These are phyloP conservation scores for Rhizophagus clarus DNA, from an alignment of 192 early-diverging fungal genomes.

Conservation along the genomic window DNA sequence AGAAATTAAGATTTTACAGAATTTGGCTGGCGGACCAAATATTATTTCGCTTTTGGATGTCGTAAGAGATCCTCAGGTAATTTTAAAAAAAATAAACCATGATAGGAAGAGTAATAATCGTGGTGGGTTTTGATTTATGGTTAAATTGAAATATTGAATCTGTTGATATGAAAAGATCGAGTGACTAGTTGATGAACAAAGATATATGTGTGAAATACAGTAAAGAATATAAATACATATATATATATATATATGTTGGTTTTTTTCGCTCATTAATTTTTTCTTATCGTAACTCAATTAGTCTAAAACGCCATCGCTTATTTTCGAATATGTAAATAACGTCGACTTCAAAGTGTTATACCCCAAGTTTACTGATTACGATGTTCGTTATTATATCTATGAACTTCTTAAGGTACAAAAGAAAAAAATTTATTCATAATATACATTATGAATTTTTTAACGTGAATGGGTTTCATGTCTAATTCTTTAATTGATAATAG, in stretches of 20 bases:
- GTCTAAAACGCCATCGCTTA: conserved; percentile 95
- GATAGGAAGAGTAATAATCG: neutral
- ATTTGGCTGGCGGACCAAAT: conserved; percentile 92
- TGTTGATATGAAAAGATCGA: neutral
- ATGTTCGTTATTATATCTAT: conserved; percentile 96
- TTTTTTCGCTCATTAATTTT: neutral
- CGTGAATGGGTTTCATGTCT: neutral
- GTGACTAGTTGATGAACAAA: too few species aligned
- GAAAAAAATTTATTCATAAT: neutral
- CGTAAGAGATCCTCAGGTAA: conserved; percentile 90
- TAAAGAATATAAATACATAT: neutral
- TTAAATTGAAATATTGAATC: neutral
- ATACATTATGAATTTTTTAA: neutral
- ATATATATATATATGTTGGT: neutral
- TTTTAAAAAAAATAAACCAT: conserved; percentile 7
- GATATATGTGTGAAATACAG: too few species aligned
- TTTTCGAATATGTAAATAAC: conserved; percentile 98
- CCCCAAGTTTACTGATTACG: conserved; percentile 90
- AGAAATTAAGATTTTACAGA: conserved; percentile 99
- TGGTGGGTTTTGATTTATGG: neutral
- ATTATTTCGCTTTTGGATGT: conserved; percentile 91
- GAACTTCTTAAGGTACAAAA: conserved; percentile 83
- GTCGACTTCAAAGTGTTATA: conserved; percentile 97
- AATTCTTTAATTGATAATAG: conserved; percentile 39
- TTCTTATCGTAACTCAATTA: conserved; percentile 35